Evolutionary conservation across 805 yeast species (phyloP), one percentile per base, ranked within the genome.

Genomic region (Candida oleophila): DNA sequence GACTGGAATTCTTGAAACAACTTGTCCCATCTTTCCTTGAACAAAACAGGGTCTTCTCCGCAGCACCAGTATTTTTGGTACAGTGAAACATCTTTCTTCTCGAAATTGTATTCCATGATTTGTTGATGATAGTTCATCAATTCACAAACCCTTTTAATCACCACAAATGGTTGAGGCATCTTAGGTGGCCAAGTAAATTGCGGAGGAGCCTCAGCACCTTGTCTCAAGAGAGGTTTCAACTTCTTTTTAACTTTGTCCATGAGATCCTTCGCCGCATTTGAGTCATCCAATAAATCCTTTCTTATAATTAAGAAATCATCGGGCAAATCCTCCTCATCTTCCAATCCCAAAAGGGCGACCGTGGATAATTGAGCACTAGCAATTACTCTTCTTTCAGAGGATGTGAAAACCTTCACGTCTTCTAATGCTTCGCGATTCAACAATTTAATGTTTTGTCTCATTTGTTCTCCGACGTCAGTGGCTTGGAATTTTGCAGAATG

Each of bases 121-220:
- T 76, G 79, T 35, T 83, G 83, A 63, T 94, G 97, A 66, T 86
- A 90, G 64, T 84, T 89, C 98, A 94, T 92, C 59, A 94, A 74
- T 58, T 90, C 97, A 37, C 94, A 96, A 22, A 94, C 99, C 52
- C 97, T 76, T 60, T 89, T 88, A 56, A 95, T 88, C 14, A 94
- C 99, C 42, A 84, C 81, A 60, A 89, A 92, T 1, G 99, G 99
- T 61, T 94, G 95, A 0, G 99, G 98, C 88, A 94, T 90, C 62
- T 89, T 89, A 16, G 94, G 88, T 0, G 99, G 99, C 99, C 99
- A 94, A 0, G 99, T 88, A 66, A 94, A 94, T 61, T 94, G 97
- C 0, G 95, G 87, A 15, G 99, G 98, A 0, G 98, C 97, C 56
- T 89, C 96, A 46, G 89, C 88, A 1, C 99, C 99, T 65, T 91